phyloP scores from a whole-genome alignment of 2,329 filamentous ascomycete species.

The Fusarium sp. region DNA sequence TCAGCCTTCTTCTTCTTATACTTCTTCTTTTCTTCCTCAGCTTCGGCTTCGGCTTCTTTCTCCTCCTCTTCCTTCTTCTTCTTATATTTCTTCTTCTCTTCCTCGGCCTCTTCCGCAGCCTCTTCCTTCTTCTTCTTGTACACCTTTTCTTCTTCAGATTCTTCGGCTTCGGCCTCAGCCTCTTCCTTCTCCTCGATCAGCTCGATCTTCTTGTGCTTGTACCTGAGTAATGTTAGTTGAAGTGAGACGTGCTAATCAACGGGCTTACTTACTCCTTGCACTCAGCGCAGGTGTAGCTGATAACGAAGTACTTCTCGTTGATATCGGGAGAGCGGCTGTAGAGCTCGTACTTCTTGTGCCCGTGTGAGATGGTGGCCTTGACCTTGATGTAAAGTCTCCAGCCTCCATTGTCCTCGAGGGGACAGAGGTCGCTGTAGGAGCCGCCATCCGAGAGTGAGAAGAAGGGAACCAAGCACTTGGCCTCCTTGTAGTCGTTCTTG shows the following conservation, averaged over 20 bases:
- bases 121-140: not conserved
- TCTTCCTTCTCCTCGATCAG: constrained; percentile 8
- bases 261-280: constrained; percentile 32
- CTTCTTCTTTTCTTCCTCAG: not conserved
- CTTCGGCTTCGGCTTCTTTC: not conserved
- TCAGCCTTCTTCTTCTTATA: constrained; percentile 2
- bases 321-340: constrained; percentile 36
- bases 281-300: constrained; percentile 42
- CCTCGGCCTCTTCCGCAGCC: not conserved
- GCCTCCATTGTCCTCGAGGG: constrained; percentile 38
- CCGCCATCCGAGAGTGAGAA: constrained; percentile 39
- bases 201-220: constrained; percentile 23
- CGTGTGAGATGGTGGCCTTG: constrained; percentile 36
- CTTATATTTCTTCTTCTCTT: constrained; percentile 1
- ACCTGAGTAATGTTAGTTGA: not conserved
- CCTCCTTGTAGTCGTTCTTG: constrained; percentile 32
- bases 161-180: not conserved
- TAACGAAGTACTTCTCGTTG: constrained; percentile 39
- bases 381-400: constrained; percentile 44
- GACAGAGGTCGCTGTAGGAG: constrained; percentile 39
- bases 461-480: constrained; percentile 40
- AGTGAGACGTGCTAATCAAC: not conserved
- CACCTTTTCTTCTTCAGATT: not conserved
- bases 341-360: constrained; percentile 36
- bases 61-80: not conserved